Base-by-base conservation (phyloP, 192 early-diverging fungal genomes). In the Backusella morwellensis region DNA sequence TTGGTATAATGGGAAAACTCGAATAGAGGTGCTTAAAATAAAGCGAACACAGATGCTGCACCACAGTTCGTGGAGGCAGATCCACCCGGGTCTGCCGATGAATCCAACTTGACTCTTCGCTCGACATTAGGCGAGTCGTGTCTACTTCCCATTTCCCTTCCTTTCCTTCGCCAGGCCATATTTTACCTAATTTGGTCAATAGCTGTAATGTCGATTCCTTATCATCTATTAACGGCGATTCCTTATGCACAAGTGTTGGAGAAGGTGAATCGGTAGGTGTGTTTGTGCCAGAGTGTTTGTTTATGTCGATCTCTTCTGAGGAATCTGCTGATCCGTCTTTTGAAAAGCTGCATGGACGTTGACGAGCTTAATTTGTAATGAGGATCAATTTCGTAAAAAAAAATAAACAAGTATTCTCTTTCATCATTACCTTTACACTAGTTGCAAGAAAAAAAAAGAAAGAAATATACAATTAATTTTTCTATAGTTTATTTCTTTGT, bases 291-390 rank as follows among this genome's bases (percentile, higher is more conserved):
- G 59, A 66, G 29, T 44, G 63, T 38, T 34, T 75, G 32, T 66
- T 36, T 40, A 70, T 23, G 0, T 70, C 68, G 1, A 36, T 23
- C 36, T 23, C 32, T 70, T 40, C 68, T 70, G 21, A 35, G 9
- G 19, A 56, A 12, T 69, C 70, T 21, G 38, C 32, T 17, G 70
- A 19, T 15, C 79, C 78, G 66, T 84, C 79, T 32, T 75, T 77
- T 35, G 79, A 84, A 72, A 80, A 84, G 17, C 79, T 52, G 40
- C 82, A 84, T 52, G 82, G 75, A 56, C 79, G 47, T 54, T 72
- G 76, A 34, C 82, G 76, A 29, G 82, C 82, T 83, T 67, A 19
- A 66, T 42, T 70, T 59, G 56, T 6, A 26, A 11, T 70, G 41
- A 72, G 35, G 2, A 71, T 42, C 23, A 47, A 17, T 29, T 42